Conservation (phyloP, 257 asterid genomes). For the Cinchona pubescens region DNA sequence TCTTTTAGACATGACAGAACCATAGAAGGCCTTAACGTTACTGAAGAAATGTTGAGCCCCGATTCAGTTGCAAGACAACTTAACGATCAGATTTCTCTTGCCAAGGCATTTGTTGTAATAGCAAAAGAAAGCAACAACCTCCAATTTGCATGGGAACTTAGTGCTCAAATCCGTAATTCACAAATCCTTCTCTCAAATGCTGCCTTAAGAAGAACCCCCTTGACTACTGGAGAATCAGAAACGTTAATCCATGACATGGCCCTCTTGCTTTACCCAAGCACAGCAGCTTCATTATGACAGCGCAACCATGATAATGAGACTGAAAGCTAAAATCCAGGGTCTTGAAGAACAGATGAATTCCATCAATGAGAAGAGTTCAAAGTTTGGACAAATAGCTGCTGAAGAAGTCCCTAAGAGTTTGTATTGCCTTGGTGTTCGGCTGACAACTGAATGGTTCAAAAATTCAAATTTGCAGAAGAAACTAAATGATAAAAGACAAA, state of each 20-base stretch:
- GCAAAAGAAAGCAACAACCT: constrained; percentile 49
- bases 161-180: constrained; percentile 47
- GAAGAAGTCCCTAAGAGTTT: constrained; percentile 50
- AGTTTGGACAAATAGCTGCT: constrained; percentile 49
- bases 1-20: constrained; percentile 36
- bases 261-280: constrained; percentile 43
- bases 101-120: constrained; percentile 42
- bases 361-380: constrained; percentile 41
- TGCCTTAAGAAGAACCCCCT: constrained; percentile 42
- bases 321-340: constrained; percentile 45
- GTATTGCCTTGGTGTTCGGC: constrained; percentile 43
- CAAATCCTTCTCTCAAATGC: constrained; percentile 45
- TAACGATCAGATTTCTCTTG: constrained; percentile 50
- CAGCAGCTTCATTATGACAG: constrained; percentile 46
- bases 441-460: constrained; percentile 45
- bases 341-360: constrained; percentile 48
- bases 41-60: constrained; percentile 46
- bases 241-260: constrained; percentile 43
- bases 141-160: constrained; percentile 50
- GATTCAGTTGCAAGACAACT: constrained; percentile 43
- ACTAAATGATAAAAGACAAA: constrained; percentile 19
- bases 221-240: constrained; percentile 42
- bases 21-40: constrained; percentile 35
- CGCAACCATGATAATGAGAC: constrained; percentile 48
- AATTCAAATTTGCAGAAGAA: constrained; percentile 31